Evolutionary conservation across 2,329 filamentous ascomycete species (phyloP), one percentile per base, ranked within the genome.

Genomic region (Ustulina deusta): DNA sequence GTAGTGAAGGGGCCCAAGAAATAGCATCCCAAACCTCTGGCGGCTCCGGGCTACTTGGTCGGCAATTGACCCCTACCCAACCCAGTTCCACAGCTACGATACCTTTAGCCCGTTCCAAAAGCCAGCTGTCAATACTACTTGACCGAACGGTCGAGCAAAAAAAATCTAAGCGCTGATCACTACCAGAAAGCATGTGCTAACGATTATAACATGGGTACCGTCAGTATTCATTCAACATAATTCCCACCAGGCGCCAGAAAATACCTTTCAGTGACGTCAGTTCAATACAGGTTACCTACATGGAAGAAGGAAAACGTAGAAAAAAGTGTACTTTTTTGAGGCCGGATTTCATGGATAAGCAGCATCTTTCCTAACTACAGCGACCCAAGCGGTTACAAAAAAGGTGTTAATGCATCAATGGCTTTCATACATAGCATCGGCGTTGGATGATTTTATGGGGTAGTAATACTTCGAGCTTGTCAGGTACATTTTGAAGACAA

Each of bases 101-200:
- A 7, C 85, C 84, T 3, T 78, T 89, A 56, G 86, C 82, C n/a
- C 81, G 86, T 65, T 86, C 87, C n/a, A 88, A 85, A 76, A 89
- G 87, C 72, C 87, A 90, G 74, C 79, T 90, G 32, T 85, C 84
- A 10, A 78, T 90, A 3, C 79, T 90, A 1, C 79, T 90, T 22
- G 85, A 88, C 71, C 83, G 84, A 40, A 68, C 74, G 42, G 60
- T 68, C 36, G 76, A 78, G 32, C 77, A 78, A 17, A 78, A 75
- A 59, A 77, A 75, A 68, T 25, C 70, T 38, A 74, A 71, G 20
- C 74, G 74, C 60, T 77, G 73, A 67, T 58, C 25, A 51, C 25
- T 25, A 5, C 49, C 25, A 42, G 29, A 42, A 34, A 63, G 44
- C 10, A 42, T 13, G 22, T 57, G 10, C 36, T 44, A 34, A 61